phyloP scores from a whole-genome alignment of 306 rosid genomes.

The Rubus parviflorus region DNA sequence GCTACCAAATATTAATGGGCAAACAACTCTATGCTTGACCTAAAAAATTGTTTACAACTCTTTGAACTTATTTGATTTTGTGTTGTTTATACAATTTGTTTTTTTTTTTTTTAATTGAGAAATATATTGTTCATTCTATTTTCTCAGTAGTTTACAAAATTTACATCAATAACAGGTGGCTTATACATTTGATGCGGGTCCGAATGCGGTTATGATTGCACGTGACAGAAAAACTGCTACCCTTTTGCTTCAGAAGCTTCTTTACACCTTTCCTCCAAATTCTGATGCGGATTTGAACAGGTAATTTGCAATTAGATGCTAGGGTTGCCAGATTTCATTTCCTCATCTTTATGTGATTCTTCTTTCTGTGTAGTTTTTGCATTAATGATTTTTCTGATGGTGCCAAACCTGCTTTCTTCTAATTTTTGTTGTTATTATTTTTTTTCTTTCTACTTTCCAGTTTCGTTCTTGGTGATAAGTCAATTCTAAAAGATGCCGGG shows the following conservation, averaged over 20 bases:
- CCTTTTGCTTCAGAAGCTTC: slow-evolving; percentile 79
- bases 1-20: not conserved
- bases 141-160: not conserved
- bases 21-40: not conserved
- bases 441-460: slow-evolving; percentile 37
- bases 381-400: slow-evolving; percentile 21
- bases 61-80: not conserved
- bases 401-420: not conserved
- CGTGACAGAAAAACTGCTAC: slow-evolving; percentile 79
- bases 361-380: not conserved
- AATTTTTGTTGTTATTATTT: not conserved
- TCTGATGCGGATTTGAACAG: slow-evolving; percentile 68
- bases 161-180: slow-evolving; percentile 65
- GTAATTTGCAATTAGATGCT: slow-evolving; percentile 38
- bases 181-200: slow-evolving; percentile 99
- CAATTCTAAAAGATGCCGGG: slow-evolving; percentile 85
- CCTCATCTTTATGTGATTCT: not conserved
- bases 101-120: not conserved
- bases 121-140: not conserved
- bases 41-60: not conserved
- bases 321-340: not conserved
- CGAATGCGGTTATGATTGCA: slow-evolving; percentile 89
- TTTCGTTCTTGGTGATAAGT: slow-evolving; percentile 79
- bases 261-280: slow-evolving; percentile 87
- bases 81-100: not conserved